Percentiles rank a stretch among this genome's conserved stretches.
Evolutionary conservation across 371 early-diverging fungal species (phyloP).

Genomic region (Syncephalis plumigaleata): DNA sequence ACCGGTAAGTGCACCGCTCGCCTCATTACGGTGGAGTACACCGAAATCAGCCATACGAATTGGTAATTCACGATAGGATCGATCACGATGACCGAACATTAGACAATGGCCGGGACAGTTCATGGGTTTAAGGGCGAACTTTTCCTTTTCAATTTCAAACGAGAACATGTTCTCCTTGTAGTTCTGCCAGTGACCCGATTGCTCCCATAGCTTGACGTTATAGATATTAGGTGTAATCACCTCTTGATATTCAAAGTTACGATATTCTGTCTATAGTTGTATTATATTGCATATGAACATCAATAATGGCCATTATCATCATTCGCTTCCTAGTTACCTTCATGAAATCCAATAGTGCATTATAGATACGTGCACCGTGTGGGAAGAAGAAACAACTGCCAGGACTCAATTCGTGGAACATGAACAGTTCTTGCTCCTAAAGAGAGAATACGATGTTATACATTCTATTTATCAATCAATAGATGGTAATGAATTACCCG

Average conservation of each 20-base stretch:
- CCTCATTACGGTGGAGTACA: conserved; percentile 84
- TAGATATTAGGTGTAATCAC: conserved; percentile 94
- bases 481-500: conserved; percentile 16
- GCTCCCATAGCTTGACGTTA: conserved; percentile 89
- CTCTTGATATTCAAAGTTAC: conserved; percentile 80
- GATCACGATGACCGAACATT: conserved; percentile 63
- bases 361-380: conserved; percentile 80
- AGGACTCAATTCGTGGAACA: conserved; percentile 68
- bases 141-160: conserved; percentile 58
- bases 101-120: conserved; percentile 97
- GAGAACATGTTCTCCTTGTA: conserved; percentile 94
- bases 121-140: conserved; percentile 91
- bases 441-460: background rate
- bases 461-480: conserved; percentile 1
- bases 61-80: conserved; percentile 86
- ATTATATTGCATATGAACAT: conserved; percentile 3
- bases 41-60: conserved; percentile 89
- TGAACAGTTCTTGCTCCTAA: conserved; percentile 26
- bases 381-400: conserved; percentile 92
- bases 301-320: background rate
- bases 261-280: conserved; percentile 57
- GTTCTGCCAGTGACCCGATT: conserved; percentile 90
- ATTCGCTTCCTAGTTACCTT: conserved; percentile 6
- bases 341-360: conserved; percentile 47
- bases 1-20: conserved; percentile 84